A percentile compares a stretch with the other conserved stretches of the same genome.
phyloP scores from a whole-genome alignment of 139 green algal genomes.

The Picochlorum sp. region DNA sequence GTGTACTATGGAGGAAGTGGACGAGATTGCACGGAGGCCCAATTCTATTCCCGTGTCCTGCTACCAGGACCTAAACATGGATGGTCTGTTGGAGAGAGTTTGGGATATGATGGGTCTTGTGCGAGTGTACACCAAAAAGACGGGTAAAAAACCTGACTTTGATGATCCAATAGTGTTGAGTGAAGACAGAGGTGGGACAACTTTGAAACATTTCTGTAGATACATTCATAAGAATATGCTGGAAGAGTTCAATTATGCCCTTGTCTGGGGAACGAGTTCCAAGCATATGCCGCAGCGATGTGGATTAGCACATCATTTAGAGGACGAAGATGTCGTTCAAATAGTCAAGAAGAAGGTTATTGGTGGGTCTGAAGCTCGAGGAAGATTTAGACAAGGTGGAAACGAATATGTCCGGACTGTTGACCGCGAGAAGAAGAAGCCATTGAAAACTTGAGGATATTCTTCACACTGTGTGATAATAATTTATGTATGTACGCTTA shows the following conservation, averaged over 20 bases:
- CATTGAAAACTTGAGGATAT: constrained; percentile 80
- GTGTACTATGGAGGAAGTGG: constrained; percentile 88
- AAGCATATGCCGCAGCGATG: constrained; percentile 96
- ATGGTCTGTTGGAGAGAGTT: constrained; percentile 82
- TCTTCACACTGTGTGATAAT: too few species aligned
- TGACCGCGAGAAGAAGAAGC: constrained; percentile 91
- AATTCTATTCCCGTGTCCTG: constrained; percentile 87
- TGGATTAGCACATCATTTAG: constrained; percentile 41
- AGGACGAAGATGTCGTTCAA: constrained; percentile 85
- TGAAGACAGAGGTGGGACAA: constrained; percentile 79
- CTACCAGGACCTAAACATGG: constrained; percentile 80
- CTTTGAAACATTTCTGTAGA: constrained; percentile 70
- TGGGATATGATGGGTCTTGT: constrained; percentile 94
- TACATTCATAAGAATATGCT: constrained; percentile 76
- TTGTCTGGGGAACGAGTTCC: constrained; percentile 86
- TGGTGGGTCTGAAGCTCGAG: constrained; percentile 58
- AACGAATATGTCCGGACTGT: constrained; percentile 68
- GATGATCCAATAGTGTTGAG: constrained; percentile 82
- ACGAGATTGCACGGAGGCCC: constrained; percentile 67
- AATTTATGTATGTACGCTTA: not conserved
- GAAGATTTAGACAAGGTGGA: constrained; percentile 64
- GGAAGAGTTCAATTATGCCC: constrained; percentile 85
- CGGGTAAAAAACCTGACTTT: constrained; percentile 91
- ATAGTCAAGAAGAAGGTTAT: constrained; percentile 93
- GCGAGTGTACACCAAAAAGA: constrained; percentile 96